A percentile compares a stretch with the other conserved stretches of the same genome.
Evolutionary conservation across 164 flowering plant species (phyloP).

Genomic region (Tetracentron sinense): DNA sequence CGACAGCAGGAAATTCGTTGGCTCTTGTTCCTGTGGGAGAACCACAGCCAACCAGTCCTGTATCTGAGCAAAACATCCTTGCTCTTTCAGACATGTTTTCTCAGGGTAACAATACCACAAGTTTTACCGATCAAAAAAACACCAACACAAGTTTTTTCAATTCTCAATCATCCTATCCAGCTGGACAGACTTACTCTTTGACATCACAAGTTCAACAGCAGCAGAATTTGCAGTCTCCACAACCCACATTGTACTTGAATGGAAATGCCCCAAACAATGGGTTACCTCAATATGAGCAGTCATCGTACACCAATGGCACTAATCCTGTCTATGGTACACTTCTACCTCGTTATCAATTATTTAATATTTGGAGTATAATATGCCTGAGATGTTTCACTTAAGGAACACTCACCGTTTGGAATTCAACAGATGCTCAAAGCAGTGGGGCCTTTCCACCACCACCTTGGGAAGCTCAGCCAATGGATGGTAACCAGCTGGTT

Average conservation of each 20-base stretch:
- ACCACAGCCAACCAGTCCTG: conserved; percentile 46
- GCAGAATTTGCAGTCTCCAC: conserved; percentile 41
- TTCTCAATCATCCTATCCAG: conserved; percentile 29
- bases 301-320: conserved; percentile 34
- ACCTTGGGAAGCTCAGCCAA: conserved; percentile 84
- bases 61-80: conserved; percentile 56
- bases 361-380: background rate
- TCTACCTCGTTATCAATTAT: background rate
- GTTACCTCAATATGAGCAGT: conserved; percentile 43
- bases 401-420: too few species aligned
- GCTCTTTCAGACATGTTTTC: conserved; percentile 74
- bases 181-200: conserved; percentile 34
- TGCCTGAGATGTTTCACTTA: too few species aligned
- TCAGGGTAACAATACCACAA: conserved; percentile 23
- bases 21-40: conserved; percentile 81
- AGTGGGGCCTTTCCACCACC: conserved; percentile 75
- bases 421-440: conserved; percentile 31
- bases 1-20: conserved; percentile 48
- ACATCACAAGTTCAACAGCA: conserved; percentile 47
- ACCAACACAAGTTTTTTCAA: conserved; percentile 26
- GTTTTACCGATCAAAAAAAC: too few species aligned
- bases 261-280: conserved; percentile 45
- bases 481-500: conserved; percentile 14
- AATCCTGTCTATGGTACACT: conserved; percentile 30
- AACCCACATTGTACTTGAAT: conserved; percentile 42